Evolutionary conservation across 371 early-diverging fungal genomes (phyloP).

Genomic region (Sporodiniella umbellata): DNA sequence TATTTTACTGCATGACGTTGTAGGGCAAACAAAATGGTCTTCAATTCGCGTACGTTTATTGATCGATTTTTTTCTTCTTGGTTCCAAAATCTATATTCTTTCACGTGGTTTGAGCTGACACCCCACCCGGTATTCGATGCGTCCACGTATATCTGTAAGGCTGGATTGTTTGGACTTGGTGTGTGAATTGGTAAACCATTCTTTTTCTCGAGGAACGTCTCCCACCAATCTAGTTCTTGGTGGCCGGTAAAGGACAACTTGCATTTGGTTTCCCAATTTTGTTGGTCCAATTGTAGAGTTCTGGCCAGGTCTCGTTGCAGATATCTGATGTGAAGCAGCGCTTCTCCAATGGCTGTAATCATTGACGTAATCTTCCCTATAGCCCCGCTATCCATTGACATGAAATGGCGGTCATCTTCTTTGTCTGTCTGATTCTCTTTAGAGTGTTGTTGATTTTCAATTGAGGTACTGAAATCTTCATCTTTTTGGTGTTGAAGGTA

Average conservation of each 20-base stretch:
- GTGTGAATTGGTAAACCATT: background rate
- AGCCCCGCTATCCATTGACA: constrained; percentile 1
- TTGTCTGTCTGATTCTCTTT: background rate
- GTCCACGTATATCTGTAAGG: background rate
- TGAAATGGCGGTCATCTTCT: background rate
- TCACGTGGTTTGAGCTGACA: background rate
- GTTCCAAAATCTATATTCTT: constrained; percentile 2
- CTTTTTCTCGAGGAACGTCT: background rate
- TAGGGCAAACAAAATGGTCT: constrained; percentile 7
- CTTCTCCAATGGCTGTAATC: constrained; percentile 12
- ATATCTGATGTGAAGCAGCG: constrained; percentile 3
- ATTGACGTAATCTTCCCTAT: constrained; percentile 4
- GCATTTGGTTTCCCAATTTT: background rate
- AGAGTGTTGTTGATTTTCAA: constrained; percentile 4
- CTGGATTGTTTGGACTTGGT: background rate
- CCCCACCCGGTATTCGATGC: constrained; percentile 3
- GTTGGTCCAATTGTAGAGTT: background rate
- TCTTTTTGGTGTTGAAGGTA: constrained; percentile 3
- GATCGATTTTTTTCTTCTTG: constrained; percentile 1
- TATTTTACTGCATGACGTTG: constrained; percentile 9
- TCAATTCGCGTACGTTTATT: constrained; percentile 16
- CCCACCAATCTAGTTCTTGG: background rate
- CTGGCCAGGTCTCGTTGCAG: background rate
- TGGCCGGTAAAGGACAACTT: background rate
- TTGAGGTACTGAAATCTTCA: constrained; percentile 1